Base-by-base conservation (phyloP, 2,329 filamentous ascomycete species). In the Pseudophaeomoniella oleicola region DNA sequence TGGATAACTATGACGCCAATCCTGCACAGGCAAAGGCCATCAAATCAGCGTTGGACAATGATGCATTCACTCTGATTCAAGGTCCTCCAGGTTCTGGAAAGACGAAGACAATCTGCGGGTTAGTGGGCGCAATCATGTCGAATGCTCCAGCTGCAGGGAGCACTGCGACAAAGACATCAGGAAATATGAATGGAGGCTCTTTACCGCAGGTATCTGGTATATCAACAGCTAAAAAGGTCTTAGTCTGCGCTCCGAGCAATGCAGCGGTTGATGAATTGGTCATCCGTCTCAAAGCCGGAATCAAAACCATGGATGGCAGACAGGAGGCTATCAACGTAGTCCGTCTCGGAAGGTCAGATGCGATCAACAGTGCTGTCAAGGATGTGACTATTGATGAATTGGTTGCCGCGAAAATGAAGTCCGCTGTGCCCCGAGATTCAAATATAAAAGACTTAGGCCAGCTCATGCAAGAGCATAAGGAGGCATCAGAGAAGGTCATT, bases 221-320 rank as follows among this genome's bases (percentile, higher is more conserved):
- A 47, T 55, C 51, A 42, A 56, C 50, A 31, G 51, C 54, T 1
- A 94, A 93, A 60, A 98, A 96, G 57, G 67, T 98, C 16, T 71
- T 98, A 16, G 84, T 98, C 16, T 98, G 90, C 52, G 90, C 90
- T n/a, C 90, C 90, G 11, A 96, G 87, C 67, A 98, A 98, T 57
- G 90, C 90, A 4, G 90, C 90, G 19, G 90, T 98, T 4, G 90
- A 98, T 54, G 90, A 98, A 56, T 57, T 98, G 43, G 90, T 98
- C 13, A 77, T 94, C 56, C 80, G 90, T 62, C 71, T 98, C 50
- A 96, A 93, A 59, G 66, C 75, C 37, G 90, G 90, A 3, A 71
- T 98, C 36, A 88, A 78, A 51, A 87, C 84, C 1, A 67, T 73
- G 40, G 73, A 71, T 31, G 88, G 90, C 2, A 69, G 75, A 17